A percentile compares a stretch with the other conserved stretches of the same genome.
These are phyloP conservation scores for Nicotiana benthamiana DNA, from an alignment of 257 asterid genomes.

Conservation along the genomic window DNA sequence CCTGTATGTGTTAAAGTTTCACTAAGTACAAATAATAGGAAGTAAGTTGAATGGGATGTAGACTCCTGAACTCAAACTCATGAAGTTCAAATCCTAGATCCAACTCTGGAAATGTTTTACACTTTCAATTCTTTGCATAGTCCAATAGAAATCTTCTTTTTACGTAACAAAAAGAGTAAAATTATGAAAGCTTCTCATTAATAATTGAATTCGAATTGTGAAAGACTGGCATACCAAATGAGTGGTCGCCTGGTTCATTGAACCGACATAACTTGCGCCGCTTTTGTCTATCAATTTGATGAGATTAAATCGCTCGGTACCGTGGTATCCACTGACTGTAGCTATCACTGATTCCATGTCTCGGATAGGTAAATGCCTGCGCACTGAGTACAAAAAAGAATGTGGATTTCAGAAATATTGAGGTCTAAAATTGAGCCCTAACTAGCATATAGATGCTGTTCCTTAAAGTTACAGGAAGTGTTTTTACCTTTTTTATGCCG, in stretches of 20 bases:
- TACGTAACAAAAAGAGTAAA: background rate
- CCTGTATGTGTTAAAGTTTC: too few relatives aligned
- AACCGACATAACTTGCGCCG: constrained; percentile 36
- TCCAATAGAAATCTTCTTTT: background rate
- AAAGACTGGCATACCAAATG: constrained; percentile 42
- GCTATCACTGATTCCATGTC: constrained; percentile 70
- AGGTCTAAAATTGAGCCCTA: background rate
- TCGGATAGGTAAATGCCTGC: constrained; percentile 16
- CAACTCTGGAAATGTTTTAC: too few relatives aligned
- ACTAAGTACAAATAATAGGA: too few relatives aligned
- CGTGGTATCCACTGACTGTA: constrained; percentile 38
- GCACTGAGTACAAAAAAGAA: constrained; percentile 11
- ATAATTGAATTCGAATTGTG: constrained; percentile 29
- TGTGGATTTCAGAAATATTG: background rate
- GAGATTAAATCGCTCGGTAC: constrained; percentile 32
- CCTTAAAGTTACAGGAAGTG: background rate
- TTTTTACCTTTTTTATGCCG: constrained; percentile 27
- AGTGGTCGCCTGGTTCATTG: constrained; percentile 29
- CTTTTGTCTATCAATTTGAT: constrained; percentile 27
- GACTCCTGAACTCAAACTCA: too few relatives aligned
- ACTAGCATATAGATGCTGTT: background rate
- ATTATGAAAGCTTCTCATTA: constrained; percentile 30
- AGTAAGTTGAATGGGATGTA: too few relatives aligned
- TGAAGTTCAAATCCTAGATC: too few relatives aligned
- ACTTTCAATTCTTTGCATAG: background rate